Evolutionary conservation across 1,284 basidiomycete genomes (phyloP).

Genomic region (Fomitopsis schrenkii): DNA sequence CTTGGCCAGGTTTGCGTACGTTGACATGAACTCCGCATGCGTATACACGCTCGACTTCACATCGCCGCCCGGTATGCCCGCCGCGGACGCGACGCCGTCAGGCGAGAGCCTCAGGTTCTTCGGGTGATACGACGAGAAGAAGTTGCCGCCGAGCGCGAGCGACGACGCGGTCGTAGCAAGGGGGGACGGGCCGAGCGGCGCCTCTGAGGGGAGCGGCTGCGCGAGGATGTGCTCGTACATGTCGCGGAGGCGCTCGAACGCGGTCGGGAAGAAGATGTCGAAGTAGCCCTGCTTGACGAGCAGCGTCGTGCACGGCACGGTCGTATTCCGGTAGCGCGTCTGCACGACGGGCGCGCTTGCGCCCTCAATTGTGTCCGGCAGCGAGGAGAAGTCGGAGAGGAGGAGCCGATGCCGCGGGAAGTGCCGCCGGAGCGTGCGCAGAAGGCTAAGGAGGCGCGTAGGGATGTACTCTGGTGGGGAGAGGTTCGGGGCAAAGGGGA

Average conservation of each 20-base stretch:
- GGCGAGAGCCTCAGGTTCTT: slow-evolving; percentile 54
- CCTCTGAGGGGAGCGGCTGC: slow-evolving; percentile 36
- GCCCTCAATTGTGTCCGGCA: slow-evolving; percentile 87
- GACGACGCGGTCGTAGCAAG: slow-evolving; percentile 47
- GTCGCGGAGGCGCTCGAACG: slow-evolving; percentile 82
- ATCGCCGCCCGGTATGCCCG: slow-evolving; percentile 77
- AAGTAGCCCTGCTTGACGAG: slow-evolving; percentile 96
- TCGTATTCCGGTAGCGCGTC: slow-evolving; percentile 81
- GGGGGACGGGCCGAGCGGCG: slow-evolving; percentile 40
- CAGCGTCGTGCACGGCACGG: slow-evolving; percentile 87
- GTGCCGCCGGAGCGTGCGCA: slow-evolving; percentile 77
- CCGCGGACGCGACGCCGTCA: slow-evolving; percentile 67
- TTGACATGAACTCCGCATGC: slow-evolving; percentile 83
- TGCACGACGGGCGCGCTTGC: slow-evolving; percentile 94
- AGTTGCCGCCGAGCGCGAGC: slow-evolving; percentile 52
- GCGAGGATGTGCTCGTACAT: slow-evolving; percentile 85
- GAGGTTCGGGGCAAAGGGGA: slow-evolving; percentile 92
- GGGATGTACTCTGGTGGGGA: slow-evolving; percentile 90
- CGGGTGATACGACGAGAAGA: slow-evolving; percentile 65
- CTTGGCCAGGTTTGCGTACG: slow-evolving; percentile 69
- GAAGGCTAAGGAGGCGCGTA: slow-evolving; percentile 84
- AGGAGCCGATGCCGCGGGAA: slow-evolving; percentile 93
- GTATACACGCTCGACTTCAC: slow-evolving; percentile 76
- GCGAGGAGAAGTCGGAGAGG: slow-evolving; percentile 86
- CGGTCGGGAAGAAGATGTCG: slow-evolving; percentile 98